Conservation (phyloP, 1,139 yeast species). For the Geotrichum cucujoidarum region DNA sequence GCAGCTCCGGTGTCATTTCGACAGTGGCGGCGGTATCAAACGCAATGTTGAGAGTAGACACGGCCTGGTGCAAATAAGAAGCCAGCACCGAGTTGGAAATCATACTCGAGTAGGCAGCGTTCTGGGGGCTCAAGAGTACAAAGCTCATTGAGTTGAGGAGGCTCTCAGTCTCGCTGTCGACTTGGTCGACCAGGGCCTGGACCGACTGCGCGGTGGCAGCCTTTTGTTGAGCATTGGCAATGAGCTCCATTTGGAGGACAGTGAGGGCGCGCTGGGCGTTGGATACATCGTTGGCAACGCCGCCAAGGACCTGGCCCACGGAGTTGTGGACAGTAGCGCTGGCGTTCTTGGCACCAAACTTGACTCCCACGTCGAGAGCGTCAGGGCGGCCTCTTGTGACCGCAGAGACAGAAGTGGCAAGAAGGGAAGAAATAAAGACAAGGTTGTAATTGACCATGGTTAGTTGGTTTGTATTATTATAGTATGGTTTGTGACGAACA, state of each 20-base stretch:
- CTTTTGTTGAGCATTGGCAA: slow-evolving; percentile 6
- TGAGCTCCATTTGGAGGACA: slow-evolving; percentile 11
- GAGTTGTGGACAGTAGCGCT: background rate
- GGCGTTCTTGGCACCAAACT: background rate
- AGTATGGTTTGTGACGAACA: too few relatives aligned
- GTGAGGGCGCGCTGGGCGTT: slow-evolving; percentile 15
- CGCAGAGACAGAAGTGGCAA: background rate
- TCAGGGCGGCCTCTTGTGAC: background rate
- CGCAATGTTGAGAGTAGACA: slow-evolving; percentile 35
- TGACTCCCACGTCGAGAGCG: background rate
- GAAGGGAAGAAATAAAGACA: background rate
- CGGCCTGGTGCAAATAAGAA: slow-evolving; percentile 34
- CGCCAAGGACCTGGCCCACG: slow-evolving; percentile 10
- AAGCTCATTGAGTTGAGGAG: slow-evolving; percentile 26
- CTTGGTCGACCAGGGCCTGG: slow-evolving; percentile 29
- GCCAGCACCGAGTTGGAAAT: slow-evolving; percentile 28
- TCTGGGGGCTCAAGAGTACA: slow-evolving; percentile 27
- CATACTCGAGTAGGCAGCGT: slow-evolving; percentile 29
- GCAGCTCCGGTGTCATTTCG: slow-evolving; percentile 22
- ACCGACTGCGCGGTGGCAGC: slow-evolving; percentile 28
- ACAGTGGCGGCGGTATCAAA: slow-evolving; percentile 28
- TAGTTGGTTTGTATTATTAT: too few relatives aligned
- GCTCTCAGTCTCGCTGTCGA: slow-evolving; percentile 34
- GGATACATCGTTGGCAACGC: slow-evolving; percentile 14
- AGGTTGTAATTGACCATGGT: background rate